Conservation (phyloP, 441 rosid genomes). For the Populus hybrid region DNA sequence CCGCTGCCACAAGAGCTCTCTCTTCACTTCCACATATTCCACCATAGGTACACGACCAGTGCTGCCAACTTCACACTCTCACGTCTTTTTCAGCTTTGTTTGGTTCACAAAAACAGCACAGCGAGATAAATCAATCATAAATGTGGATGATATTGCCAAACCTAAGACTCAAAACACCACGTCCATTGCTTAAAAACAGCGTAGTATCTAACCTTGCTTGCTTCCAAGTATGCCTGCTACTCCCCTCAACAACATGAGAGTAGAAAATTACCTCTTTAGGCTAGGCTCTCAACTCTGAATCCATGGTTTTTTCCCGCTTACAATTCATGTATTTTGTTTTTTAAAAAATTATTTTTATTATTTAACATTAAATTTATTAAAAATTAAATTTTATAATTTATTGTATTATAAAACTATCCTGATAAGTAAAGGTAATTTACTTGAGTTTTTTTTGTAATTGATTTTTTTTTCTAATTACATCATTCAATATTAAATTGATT, state of each 20-base stretch:
- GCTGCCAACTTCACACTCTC: background rate
- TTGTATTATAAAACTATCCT: too few relatives aligned
- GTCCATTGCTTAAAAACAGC: background rate
- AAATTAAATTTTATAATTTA: too few relatives aligned
- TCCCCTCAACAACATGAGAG: background rate
- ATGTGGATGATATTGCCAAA: background rate
- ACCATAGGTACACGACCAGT: background rate
- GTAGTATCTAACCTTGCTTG: background rate
- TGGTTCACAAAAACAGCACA: background rate
- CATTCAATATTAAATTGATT: too few relatives aligned
- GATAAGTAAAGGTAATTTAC: too few relatives aligned
- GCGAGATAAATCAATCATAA: background rate
- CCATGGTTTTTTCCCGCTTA: too few relatives aligned
- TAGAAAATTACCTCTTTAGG: conserved; percentile 2
- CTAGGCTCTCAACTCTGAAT: background rate
- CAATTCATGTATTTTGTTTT: too few relatives aligned
- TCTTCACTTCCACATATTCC: background rate
- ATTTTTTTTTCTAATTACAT: too few relatives aligned
- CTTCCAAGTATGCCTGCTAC: conserved; percentile 8
- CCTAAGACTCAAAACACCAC: background rate
- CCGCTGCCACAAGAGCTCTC: background rate
- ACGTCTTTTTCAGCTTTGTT: background rate
- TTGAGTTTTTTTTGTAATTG: too few relatives aligned
- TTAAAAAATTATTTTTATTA: too few relatives aligned
- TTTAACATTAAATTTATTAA: too few relatives aligned